Conservation (phyloP, 108 stramenopile species). For the Conticribra weissflogii region DNA sequence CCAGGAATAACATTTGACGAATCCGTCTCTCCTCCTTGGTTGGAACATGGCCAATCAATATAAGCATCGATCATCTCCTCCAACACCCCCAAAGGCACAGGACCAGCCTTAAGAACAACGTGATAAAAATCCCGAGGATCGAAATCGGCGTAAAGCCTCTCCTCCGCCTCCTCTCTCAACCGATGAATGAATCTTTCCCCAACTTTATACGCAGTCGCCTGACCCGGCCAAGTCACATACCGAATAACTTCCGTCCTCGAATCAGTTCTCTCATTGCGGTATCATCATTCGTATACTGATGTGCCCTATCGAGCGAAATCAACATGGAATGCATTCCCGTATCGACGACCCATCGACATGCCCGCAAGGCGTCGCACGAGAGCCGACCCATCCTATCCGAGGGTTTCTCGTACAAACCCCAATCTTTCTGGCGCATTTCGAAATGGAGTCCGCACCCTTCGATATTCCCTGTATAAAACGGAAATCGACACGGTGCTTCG, state of each 20-base stretch:
- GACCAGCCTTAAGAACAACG: conserved; percentile 51
- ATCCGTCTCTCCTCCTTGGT: neutral
- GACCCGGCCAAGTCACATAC: conserved; percentile 69
- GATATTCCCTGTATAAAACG: conserved; percentile 71
- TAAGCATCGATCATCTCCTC: conserved; percentile 51
- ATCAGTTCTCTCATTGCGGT: conserved; percentile 71
- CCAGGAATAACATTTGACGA: too few relatives aligned
- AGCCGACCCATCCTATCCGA: conserved; percentile 60
- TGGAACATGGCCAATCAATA: conserved; percentile 4
- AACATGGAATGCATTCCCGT: conserved; percentile 70
- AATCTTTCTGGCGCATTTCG: conserved; percentile 56
- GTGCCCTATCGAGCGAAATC: conserved; percentile 52
- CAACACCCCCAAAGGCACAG: conserved; percentile 57
- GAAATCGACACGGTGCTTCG: conserved; percentile 63
- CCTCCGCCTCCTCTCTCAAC: conserved; percentile 47
- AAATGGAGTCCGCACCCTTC: conserved; percentile 66
- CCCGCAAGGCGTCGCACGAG: conserved; percentile 59
- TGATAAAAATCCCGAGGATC: conserved; percentile 63
- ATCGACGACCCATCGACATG: conserved; percentile 61
- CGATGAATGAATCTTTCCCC: conserved; percentile 53
- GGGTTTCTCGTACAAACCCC: conserved; percentile 55
- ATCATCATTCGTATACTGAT: conserved; percentile 57
- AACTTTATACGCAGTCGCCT: conserved; percentile 69
- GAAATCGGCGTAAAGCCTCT: conserved; percentile 36
- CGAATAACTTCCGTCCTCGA: conserved; percentile 55